These are phyloP conservation scores for Aspergillus uvarum DNA, from an alignment of 2,329 filamentous ascomycete species.

Conservation along the genomic window DNA sequence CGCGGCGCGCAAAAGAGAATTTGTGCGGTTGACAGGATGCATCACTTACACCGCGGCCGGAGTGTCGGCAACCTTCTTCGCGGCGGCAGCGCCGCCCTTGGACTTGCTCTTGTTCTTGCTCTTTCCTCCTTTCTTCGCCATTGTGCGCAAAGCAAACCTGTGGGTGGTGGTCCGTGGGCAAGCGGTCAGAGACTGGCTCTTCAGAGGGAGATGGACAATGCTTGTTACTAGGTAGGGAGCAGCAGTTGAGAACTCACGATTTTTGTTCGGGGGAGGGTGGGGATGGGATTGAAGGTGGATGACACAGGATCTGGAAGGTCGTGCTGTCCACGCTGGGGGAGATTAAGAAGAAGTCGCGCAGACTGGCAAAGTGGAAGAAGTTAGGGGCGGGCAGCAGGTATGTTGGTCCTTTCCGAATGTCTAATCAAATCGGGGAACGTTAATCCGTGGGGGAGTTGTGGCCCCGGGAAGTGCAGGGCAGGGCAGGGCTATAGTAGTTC, in stretches of 20 bases:
- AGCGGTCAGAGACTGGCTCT: constrained; percentile 10
- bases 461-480: not conserved
- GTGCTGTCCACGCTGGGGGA: constrained; percentile 1
- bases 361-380: constrained; percentile 11
- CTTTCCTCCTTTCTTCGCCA: constrained; percentile 39
- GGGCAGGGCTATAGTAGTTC: not conserved
- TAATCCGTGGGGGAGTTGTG: constrained; percentile 19
- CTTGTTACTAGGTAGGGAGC: not conserved
- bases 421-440: constrained; percentile 25
- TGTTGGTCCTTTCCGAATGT: constrained; percentile 23
- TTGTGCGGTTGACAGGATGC: not conserved
- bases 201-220: constrained; percentile 13
- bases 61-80: constrained; percentile 29
- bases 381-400: constrained; percentile 20
- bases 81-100: constrained; percentile 22
- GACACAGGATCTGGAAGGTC: not conserved
- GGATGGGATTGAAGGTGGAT: constrained; percentile 5
- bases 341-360: not conserved
- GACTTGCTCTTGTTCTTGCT: constrained; percentile 30
- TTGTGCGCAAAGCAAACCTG: constrained; percentile 19
- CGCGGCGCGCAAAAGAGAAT: not conserved
- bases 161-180: constrained; percentile 5
- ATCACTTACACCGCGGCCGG: constrained; percentile 36
- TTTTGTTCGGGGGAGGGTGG: not conserved
- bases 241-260: constrained; percentile 14